Percentiles rank a stretch among this genome's conserved stretches.
Evolutionary conservation across 2,329 filamentous ascomycete genomes (phyloP).

Genomic region (Aureobasidium sp.): DNA sequence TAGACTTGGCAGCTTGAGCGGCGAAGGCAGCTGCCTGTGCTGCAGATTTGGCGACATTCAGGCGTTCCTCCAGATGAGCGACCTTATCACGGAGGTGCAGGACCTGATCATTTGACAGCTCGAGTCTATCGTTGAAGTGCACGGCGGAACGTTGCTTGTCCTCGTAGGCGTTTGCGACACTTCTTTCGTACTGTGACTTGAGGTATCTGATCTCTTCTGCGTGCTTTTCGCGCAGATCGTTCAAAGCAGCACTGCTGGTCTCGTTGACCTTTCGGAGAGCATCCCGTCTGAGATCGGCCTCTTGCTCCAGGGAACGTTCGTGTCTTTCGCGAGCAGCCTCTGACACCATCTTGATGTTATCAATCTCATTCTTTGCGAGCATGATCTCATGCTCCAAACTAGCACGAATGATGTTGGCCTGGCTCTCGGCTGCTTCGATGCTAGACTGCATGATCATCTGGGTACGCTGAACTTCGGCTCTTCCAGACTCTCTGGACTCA

Average conservation of each 20-base stretch:
- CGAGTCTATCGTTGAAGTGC: conserved; percentile 71
- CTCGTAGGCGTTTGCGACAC: conserved; percentile 48
- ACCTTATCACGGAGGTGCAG: conserved; percentile 82
- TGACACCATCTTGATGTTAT: conserved; percentile 67
- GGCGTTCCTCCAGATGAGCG: conserved; percentile 75
- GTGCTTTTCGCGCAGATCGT: conserved; percentile 52
- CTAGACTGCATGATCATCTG: conserved; percentile 72
- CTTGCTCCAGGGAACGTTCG: conserved; percentile 78
- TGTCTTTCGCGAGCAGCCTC: conserved; percentile 73
- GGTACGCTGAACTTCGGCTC: conserved; percentile 71
- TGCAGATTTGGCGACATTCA: conserved; percentile 82
- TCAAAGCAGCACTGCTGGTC: conserved; percentile 42
- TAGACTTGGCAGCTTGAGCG: conserved; percentile 20
- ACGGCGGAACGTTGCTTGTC: conserved; percentile 74
- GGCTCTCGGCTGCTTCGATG: conserved; percentile 72
- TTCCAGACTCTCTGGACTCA: conserved; percentile 70
- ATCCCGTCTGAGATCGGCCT: conserved; percentile 57
- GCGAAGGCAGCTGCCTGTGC: conserved; percentile 75
- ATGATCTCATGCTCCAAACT: conserved; percentile 73
- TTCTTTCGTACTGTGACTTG: conserved; percentile 53
- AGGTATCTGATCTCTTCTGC: conserved; percentile 42
- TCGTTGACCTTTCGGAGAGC: conserved; percentile 47
- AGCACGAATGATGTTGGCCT: conserved; percentile 73
- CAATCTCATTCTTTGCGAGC: conserved; percentile 64
- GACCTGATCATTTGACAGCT: conserved; percentile 73